Percentiles rank a stretch among this genome's conserved stretches.
These are phyloP conservation scores for Backusella sp. DNA, from an alignment of 192 early-diverging fungal genomes.

Conservation along the genomic window DNA sequence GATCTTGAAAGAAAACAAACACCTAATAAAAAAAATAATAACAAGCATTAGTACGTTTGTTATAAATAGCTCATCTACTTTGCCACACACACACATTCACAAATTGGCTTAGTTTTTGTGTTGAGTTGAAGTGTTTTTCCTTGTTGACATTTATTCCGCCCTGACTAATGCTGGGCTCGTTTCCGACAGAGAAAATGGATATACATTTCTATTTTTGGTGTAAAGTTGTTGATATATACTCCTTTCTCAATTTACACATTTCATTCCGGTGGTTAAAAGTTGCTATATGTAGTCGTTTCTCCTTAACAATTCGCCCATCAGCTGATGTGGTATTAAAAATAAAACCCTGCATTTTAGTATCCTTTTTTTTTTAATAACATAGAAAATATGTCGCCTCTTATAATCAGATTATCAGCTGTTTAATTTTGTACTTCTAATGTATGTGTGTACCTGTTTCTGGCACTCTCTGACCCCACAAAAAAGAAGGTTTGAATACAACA, in stretches of 20 bases:
- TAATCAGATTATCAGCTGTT: background rate
- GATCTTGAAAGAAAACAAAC: background rate
- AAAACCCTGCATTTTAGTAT: conserved; percentile 3
- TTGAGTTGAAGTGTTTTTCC: no score
- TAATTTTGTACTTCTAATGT: background rate
- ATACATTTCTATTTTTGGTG: background rate
- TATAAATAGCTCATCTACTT: background rate
- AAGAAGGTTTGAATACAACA: background rate
- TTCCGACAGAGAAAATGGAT: background rate
- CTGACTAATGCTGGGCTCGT: background rate
- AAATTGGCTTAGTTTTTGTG: background rate
- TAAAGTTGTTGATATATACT: background rate
- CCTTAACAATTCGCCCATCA: background rate
- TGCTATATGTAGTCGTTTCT: background rate
- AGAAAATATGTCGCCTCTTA: background rate
- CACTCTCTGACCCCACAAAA: background rate
- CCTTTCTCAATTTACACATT: background rate
- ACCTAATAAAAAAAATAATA: background rate
- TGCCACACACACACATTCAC: background rate
- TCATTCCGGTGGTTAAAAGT: background rate
- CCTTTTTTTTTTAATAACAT: background rate
- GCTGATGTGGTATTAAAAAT: background rate
- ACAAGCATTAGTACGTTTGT: background rate
- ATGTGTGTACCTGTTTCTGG: background rate
- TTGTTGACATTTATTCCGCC: background rate